Base-by-base conservation (phyloP, 148 eudicot genomes). In the Dysphania ambrosioides region DNA sequence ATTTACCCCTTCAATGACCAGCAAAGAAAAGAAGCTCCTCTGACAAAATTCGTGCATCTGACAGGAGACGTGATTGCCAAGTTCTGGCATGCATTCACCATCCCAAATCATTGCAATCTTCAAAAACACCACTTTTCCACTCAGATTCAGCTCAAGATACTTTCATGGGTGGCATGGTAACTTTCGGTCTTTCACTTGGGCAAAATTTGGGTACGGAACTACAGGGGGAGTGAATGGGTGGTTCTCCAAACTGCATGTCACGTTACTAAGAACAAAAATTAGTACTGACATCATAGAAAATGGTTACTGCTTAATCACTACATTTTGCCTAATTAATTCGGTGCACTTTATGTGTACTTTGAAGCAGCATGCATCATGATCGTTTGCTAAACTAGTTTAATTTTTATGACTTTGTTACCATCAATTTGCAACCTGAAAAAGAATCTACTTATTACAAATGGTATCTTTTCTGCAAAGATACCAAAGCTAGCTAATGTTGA, bases 281-380 rank as follows among this genome's bases (percentile, higher is more conserved):
- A n/a, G 30, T 24, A 57, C 30, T 57, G 30, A 57, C 60, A 57
- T 56, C 13, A 57, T 8, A 5, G 29, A 6, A 57, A 23, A 57
- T 57, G 60, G 60, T 57, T 57, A 57, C 60, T 57, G 60, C n/a
- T 57, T 23, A 57, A 57, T 57, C 60, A 57, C 60, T 57, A 57
- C 60, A 57, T 57, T 57, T 57, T 57, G 60, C 60, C 60, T 57
- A 55, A 55, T 55, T 57, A 1, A 57, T 57, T 56, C n/a, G 23
- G 8, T 56, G 4, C 6, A 1, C 60, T 57, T 57, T n/a, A 15
- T 42, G 53, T 47, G 19, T 47, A 47, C 53, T 47, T 47, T 47
- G 2, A 47, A 16, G 12, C 51, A 12, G 16, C 16, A 47, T 13
- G 53, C 21, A 47, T 47, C 51, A 44, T 47, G 5, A 47, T 16